phyloP scores from a whole-genome alignment of 352 stramenopile species.

The Achlya hypogyna region DNA sequence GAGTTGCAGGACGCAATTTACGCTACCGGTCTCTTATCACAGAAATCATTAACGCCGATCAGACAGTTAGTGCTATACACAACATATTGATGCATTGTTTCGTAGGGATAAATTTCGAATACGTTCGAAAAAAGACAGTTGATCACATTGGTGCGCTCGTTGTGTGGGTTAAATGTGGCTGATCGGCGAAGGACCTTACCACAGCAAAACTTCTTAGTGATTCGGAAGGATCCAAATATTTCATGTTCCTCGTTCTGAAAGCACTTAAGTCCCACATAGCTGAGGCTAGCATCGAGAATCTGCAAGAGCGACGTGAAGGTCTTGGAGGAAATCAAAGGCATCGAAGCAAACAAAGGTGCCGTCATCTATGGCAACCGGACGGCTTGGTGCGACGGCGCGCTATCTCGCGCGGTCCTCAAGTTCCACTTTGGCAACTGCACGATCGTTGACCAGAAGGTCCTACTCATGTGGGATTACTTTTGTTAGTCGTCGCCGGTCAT shows the following conservation, averaged over 20 bases:
- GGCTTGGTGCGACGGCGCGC: conserved; percentile 23
- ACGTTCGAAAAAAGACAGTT: conserved; percentile 25
- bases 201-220: conserved; percentile 24
- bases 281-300: conserved; percentile 2
- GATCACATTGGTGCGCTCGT: conserved; percentile 16
- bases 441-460: not conserved
- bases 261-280: too few species aligned
- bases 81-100: too few species aligned
- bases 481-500: conserved; percentile 16
- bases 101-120: conserved; percentile 27
- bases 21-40: too few species aligned
- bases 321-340: conserved; percentile 21
- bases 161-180: conserved; percentile 23
- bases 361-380: conserved; percentile 23
- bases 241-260: conserved; percentile 24
- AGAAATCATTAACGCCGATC: too few species aligned
- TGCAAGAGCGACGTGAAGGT: conserved; percentile 11
- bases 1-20: too few species aligned
- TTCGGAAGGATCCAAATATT: conserved; percentile 18
- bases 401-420: conserved; percentile 24
- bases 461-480: conserved; percentile 28
- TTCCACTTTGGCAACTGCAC: conserved; percentile 27
- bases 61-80: too few species aligned
- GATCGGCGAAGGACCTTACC: conserved; percentile 22
- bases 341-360: conserved; percentile 13